A percentile compares a stretch with the other conserved stretches of the same genome.
Evolutionary conservation across 805 yeast genomes (phyloP).

Genomic region (Candida hungchunana): DNA sequence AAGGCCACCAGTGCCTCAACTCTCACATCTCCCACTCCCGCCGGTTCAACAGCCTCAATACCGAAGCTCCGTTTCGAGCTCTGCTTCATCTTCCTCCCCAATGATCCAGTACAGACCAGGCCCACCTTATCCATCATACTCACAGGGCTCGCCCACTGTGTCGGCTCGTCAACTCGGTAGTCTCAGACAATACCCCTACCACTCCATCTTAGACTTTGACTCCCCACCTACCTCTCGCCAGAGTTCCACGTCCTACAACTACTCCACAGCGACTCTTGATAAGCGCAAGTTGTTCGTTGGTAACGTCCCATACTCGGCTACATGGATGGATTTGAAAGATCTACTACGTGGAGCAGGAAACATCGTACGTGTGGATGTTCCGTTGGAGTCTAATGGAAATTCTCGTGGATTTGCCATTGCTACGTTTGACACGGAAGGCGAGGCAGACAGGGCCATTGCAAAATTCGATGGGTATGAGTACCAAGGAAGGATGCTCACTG

Average conservation of each 20-base stretch:
- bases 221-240: background rate
- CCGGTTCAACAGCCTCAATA: background rate
- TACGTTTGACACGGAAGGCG: slow-evolving; percentile 40
- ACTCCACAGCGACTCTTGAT: slow-evolving; percentile 21
- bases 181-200: slow-evolving; percentile 24
- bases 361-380: slow-evolving; percentile 33
- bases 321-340: slow-evolving; percentile 38
- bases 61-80: background rate
- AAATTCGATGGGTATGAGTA: slow-evolving; percentile 49
- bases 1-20: slow-evolving; percentile 6
- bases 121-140: background rate
- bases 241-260: slow-evolving; percentile 1
- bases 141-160: slow-evolving; percentile 13
- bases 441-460: slow-evolving; percentile 46
- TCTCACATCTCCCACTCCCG: slow-evolving; percentile 5
- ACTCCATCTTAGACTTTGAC: slow-evolving; percentile 20
- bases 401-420: slow-evolving; percentile 65
- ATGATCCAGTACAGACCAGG: slow-evolving; percentile 1
- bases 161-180: slow-evolving; percentile 18
- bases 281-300: slow-evolving; percentile 48
- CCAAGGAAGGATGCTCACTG: slow-evolving; percentile 57
- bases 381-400: slow-evolving; percentile 34
- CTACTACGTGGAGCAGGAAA: slow-evolving; percentile 27
- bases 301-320: slow-evolving; percentile 46
- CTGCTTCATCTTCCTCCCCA: slow-evolving; percentile 2